Evolutionary conservation across 2,329 filamentous ascomycete species (phyloP).

Genomic region (Albifimbria verrucaria): DNA sequence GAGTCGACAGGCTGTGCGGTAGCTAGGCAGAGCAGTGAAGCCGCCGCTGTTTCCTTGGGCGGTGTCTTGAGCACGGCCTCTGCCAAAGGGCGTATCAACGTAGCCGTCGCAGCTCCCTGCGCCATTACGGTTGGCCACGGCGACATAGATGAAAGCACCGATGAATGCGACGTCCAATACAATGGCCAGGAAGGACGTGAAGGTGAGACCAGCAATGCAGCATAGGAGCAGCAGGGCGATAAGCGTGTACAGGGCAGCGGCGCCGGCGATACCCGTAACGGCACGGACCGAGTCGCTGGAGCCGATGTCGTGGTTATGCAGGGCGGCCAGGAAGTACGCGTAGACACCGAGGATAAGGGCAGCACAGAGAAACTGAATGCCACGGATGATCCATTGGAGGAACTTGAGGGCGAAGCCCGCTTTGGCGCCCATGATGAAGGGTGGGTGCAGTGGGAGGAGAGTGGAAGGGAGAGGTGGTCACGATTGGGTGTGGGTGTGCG

Average conservation of each 20-base stretch:
- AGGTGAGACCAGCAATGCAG: constrained; percentile 70
- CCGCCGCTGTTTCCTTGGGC: constrained; percentile 40
- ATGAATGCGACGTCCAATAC: constrained; percentile 74
- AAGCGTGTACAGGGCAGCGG: constrained; percentile 70
- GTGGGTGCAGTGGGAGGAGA: background rate
- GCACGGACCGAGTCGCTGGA: constrained; percentile 68
- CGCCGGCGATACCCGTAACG: constrained; percentile 75
- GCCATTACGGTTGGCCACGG: constrained; percentile 69
- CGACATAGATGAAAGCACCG: constrained; percentile 78
- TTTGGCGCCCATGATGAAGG: constrained; percentile 22
- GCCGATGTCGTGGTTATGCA: constrained; percentile 58
- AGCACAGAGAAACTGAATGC: constrained; percentile 69
- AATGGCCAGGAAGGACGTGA: constrained; percentile 72
- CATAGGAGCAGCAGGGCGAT: constrained; percentile 72
- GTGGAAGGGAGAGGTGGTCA: background rate
- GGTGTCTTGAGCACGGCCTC: constrained; percentile 51
- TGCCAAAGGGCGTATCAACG: constrained; percentile 67
- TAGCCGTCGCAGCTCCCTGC: constrained; percentile 57
- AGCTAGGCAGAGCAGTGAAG: constrained; percentile 46
- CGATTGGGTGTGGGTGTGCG: background rate
- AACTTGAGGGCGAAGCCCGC: constrained; percentile 59
- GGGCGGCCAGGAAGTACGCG: constrained; percentile 78
- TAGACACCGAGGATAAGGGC: constrained; percentile 74
- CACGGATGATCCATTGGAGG: constrained; percentile 67
- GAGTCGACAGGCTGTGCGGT: constrained; percentile 62